Evolutionary conservation across 371 early-diverging fungal genomes (phyloP), one percentile per base, ranked within the genome.

Genomic region (Scutellospora calospora): DNA sequence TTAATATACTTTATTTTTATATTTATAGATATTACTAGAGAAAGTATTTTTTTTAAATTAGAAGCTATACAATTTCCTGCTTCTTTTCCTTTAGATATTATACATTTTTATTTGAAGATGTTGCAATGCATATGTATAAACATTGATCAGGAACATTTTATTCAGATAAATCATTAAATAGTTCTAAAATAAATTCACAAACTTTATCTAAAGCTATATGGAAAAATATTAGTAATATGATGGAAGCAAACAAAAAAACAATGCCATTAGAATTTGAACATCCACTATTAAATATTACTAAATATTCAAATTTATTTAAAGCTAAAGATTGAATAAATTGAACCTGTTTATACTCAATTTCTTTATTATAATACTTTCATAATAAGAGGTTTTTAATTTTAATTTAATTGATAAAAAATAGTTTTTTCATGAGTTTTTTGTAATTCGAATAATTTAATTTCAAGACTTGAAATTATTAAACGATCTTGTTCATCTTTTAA

Each of bases 341-440:
- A 22, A 68, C 38, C n/a, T 35, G 22, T 2, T 22, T 38, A n/a
- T 68, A 38, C 22, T 68, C 68, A 1, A 0, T 68, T 22, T 20
- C 68, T 9, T 41, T 68, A 11, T 1, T 68, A 9, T 20, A 68
- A 41, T 8, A 9, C 9, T 45, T 45, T 45, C 6, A 41, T 41
- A 41, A 41, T 41, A 41, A 41, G 41, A 41, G 8, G 41, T 41
- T 4, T 4, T 2, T 38, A 4, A 41, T 41, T 4, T 41, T 41
- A 9, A 41, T 9, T 9, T 9, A 41, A 5, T 4, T 41, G 6
- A 9, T 11, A 4, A 41, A 41, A 41, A 12, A 69, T 16, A 5
- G 71, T 71, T 38, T 69, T 27, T 22, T 29, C 41, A 45, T 79
- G 80, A 16, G 27, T 35, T 41, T 79, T 4, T 63, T 71, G 80